These are phyloP conservation scores for Termitomyces sp. DNA, from an alignment of 1,284 basidiomycete genomes.

Conservation along the genomic window DNA sequence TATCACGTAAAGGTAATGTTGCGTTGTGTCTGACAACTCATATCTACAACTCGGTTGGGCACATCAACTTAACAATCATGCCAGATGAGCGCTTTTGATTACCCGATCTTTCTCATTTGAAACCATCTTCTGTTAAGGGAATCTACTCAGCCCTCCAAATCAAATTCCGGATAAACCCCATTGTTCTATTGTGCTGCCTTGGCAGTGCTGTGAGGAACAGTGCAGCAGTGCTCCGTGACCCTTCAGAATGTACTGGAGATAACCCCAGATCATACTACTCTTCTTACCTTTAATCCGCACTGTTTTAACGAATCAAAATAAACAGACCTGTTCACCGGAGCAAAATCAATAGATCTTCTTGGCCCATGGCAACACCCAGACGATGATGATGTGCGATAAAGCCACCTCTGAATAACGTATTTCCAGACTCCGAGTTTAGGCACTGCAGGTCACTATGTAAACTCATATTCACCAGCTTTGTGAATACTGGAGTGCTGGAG, in stretches of 20 bases:
- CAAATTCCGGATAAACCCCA: too few species aligned
- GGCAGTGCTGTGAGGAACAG: too few species aligned
- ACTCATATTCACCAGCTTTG: constrained; percentile 21
- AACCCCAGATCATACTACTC: not conserved
- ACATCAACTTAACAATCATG: too few species aligned
- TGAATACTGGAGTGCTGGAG: constrained; percentile 12
- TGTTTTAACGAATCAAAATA: too few species aligned
- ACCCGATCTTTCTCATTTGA: not conserved
- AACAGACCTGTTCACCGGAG: too few species aligned
- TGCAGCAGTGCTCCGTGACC: not conserved
- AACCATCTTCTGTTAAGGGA: not conserved
- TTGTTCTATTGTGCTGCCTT: too few species aligned
- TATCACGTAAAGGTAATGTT: too few species aligned
- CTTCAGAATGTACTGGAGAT: not conserved
- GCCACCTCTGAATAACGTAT: not conserved
- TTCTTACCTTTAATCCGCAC: not conserved
- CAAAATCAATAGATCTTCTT: too few species aligned
- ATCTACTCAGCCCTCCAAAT: not conserved
- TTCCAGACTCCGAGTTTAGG: not conserved
- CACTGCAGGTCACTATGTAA: constrained; percentile 21
- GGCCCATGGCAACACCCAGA: too few species aligned
- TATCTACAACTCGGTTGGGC: too few species aligned
- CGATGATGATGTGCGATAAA: not conserved
- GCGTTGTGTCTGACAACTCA: too few species aligned
- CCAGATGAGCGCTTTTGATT: not conserved